Base-by-base conservation (phyloP, 176 grass and related monocot genomes). In the Saccharum spontaneum region DNA sequence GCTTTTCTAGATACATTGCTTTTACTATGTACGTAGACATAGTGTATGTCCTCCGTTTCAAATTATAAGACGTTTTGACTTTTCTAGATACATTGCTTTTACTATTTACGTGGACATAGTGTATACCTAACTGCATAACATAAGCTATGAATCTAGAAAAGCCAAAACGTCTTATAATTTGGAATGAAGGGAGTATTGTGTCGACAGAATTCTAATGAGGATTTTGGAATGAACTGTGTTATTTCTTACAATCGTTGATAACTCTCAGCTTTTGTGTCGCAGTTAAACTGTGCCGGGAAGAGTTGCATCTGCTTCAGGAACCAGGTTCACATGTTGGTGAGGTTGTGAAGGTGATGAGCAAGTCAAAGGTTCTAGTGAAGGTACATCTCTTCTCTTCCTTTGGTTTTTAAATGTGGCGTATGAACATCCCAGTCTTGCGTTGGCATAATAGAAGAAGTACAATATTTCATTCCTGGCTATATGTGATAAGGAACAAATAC, bases 301-400 rank as follows among this genome's bases (percentile, higher is more conserved):
- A 99, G 86, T 65, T 99, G 62, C 75, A 92, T 65, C 76, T 96
- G 22, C 97, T 99, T 71, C 90, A 94, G 44, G 90, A 99, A 67
- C 91, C 91, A 2, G 91, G 86, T 54, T 99, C 97, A 22, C 93
- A 99, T 65, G 97, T 99, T 34, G 91, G 97, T 55, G 97, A 99
- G 84, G 93, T 99, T 75, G 97, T 96, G 54, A 99, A 99, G 84
- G 97, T 94, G 79, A 99, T 94, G 97, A 88, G 97, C 17, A 99
- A 99, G 86, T 94, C 93, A 57, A 96, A 99, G 77, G 97, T 96
- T 88, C 83, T 96, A 74, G 97, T 99, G 36, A 98, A 96, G 93
- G 95, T 97, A 87, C 18, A 84, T 38, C 44, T 48, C 3, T 8
- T 67, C 59, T 68, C 38, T 62, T 24, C 36, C 28, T 76, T 64